Conservation (phyloP, 2,329 filamentous ascomycete species). For the Lachnellula subtilissima region DNA sequence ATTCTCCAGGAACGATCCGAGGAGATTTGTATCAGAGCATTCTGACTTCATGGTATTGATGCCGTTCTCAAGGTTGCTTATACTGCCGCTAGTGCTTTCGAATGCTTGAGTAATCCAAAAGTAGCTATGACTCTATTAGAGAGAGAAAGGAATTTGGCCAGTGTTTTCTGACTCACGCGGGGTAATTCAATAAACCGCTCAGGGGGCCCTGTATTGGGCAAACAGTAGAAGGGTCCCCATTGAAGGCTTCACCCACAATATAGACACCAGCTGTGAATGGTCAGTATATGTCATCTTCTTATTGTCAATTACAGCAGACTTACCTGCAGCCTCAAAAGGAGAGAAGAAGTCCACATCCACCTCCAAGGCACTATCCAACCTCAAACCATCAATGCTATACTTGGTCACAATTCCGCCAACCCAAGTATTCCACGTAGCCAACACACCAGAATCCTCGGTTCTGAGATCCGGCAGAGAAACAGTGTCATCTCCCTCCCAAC, state of each 20-base stretch:
- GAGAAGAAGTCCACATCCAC: slow-evolving; percentile 50
- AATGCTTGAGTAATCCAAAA: slow-evolving; percentile 28
- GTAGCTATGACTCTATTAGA: slow-evolving; percentile 13
- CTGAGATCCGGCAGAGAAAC: slow-evolving; percentile 29
- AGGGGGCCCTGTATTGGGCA: slow-evolving; percentile 51
- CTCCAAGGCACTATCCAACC: slow-evolving; percentile 45
- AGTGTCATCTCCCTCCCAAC: slow-evolving; percentile 26
- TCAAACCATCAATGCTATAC: slow-evolving; percentile 44
- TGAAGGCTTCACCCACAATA: slow-evolving; percentile 55
- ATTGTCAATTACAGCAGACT: background rate
- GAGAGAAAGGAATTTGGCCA: background rate
- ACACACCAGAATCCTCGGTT: slow-evolving; percentile 24
- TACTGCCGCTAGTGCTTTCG: slow-evolving; percentile 25
- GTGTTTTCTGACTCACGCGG: slow-evolving; percentile 34
- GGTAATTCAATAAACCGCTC: slow-evolving; percentile 58
- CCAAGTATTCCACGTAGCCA: slow-evolving; percentile 22
- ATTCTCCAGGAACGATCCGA: slow-evolving; percentile 39
- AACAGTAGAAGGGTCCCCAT: slow-evolving; percentile 49
- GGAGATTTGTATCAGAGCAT: slow-evolving; percentile 34
- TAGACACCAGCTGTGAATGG: slow-evolving; percentile 48
- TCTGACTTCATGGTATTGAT: slow-evolving; percentile 25
- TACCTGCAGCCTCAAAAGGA: slow-evolving; percentile 41
- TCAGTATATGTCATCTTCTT: slow-evolving; percentile 24
- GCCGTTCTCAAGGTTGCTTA: slow-evolving; percentile 27
- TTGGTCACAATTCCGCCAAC: slow-evolving; percentile 22